Conservation (phyloP, 164 flowering plant species). For the Piper longum region DNA sequence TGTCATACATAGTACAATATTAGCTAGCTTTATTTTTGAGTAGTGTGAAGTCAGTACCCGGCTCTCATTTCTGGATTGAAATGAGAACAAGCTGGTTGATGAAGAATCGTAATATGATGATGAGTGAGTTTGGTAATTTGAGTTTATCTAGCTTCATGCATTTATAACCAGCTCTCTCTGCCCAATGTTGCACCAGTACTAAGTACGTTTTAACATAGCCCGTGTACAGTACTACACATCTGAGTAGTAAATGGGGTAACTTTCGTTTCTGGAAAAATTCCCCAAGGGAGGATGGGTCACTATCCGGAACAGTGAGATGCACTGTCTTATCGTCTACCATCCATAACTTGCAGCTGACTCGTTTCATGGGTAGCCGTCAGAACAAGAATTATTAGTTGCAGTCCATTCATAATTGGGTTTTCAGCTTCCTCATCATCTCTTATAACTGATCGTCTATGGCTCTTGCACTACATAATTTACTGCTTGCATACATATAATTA, state of each 20-base stretch:
- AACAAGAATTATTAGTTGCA: background rate
- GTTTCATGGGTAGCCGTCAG: background rate
- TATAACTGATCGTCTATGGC: background rate
- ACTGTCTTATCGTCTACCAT: slow-evolving; percentile 3
- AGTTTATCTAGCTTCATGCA: background rate
- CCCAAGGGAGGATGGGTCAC: background rate
- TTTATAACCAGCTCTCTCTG: background rate
- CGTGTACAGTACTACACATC: background rate
- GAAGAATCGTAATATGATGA: too few species aligned
- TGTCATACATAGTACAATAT: too few species aligned
- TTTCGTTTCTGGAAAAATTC: background rate
- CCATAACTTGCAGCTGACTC: slow-evolving; percentile 1
- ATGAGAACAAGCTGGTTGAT: too few species aligned
- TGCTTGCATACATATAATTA: too few species aligned
- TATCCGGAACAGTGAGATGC: slow-evolving; percentile 6
- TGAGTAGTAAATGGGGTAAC: background rate
- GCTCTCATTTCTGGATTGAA: too few species aligned
- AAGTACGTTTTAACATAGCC: too few species aligned
- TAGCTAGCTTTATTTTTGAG: too few species aligned
- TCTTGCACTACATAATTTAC: too few species aligned
- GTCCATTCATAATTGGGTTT: background rate
- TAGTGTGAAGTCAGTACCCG: too few species aligned
- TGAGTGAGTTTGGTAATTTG: too few species aligned
- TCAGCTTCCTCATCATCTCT: background rate
- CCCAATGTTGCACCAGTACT: background rate